Evolutionary conservation across 345 rosid species (phyloP), one percentile per base, ranked within the genome.

Genomic region (Brassica cretica): DNA sequence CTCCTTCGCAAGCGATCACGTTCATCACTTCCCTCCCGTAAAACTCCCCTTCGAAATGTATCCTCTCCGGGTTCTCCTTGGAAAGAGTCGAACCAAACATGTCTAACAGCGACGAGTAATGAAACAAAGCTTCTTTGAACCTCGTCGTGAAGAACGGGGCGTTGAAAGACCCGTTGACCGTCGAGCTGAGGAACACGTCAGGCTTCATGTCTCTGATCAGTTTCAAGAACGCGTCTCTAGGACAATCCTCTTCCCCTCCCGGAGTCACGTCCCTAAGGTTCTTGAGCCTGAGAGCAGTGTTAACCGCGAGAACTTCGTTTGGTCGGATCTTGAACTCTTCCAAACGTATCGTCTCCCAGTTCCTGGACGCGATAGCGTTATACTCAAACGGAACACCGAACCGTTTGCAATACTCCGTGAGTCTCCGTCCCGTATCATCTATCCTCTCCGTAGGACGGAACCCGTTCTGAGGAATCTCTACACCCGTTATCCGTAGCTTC

Each of bases 1-100:
- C 11, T 4, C 98, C 97, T 84, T 94, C 98, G 37, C 94, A 94
- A 0, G 98, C 97, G 39, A 92, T 78, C 11, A 85, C 88, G 11
- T 89, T 92, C 85, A 89, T 71, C 18, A 82, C 87, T 65, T 87
- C 96, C 49, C 86, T 84, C 46, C 96, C 91, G 16, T 78, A 88
- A 56, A 88, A 77, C 82, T 88, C 95, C 14, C 83, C 75, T 85
- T 92, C 98, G 44, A 82, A 67, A 75, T 81, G 77, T 77, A 84
- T 64, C 84, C 98, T 87, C 72, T 67, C 84, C 3, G 77, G 80
- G 18, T 87, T 78, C 35, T 88, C 93, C 12, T 79, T 84, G 8
- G 86, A 32, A 8, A 88, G 8, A 0, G 87, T 89, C 18, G 84
- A 16, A 16, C 89, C 94, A 44, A 86, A 76, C 85, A 88, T 77